Percentiles rank a stretch among this genome's conserved stretches.
phyloP scores from a whole-genome alignment of 345 rosid genomes.

The Alliaria petiolata region DNA sequence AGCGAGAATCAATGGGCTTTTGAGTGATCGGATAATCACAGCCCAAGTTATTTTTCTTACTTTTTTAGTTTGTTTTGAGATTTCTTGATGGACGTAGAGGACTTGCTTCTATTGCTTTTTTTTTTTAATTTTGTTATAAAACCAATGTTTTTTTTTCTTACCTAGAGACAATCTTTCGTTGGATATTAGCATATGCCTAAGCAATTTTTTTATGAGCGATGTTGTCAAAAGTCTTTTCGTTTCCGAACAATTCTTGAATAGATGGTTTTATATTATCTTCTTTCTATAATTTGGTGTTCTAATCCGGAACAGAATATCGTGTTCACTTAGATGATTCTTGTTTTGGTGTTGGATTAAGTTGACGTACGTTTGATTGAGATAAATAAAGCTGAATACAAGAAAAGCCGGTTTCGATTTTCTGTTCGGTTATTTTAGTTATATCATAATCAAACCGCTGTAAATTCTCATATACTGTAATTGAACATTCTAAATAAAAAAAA shows the following conservation, averaged over 20 bases:
- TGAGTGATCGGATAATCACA: constrained; percentile 17
- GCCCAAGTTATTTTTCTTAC: background rate
- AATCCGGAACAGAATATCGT: background rate
- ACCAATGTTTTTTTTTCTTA: background rate
- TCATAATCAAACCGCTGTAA: background rate
- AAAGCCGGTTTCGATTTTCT: background rate
- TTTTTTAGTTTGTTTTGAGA: background rate
- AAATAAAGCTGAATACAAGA: too few relatives aligned
- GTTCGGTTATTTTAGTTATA: background rate
- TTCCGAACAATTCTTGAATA: background rate
- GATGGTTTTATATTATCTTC: background rate
- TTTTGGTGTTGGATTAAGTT: background rate
- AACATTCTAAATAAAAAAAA: background rate
- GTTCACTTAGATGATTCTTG: background rate
- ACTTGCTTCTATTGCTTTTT: background rate
- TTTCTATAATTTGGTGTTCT: background rate
- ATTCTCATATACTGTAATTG: background rate
- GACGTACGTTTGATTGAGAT: background rate
- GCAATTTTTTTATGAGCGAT: background rate
- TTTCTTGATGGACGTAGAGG: background rate
- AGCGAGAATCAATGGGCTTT: constrained; percentile 62
- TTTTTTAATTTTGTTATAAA: too few relatives aligned
- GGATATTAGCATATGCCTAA: background rate
- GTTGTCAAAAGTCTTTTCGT: background rate
- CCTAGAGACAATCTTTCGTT: background rate